Evolutionary conservation across 331 rosid genomes (phyloP).

Genomic region (Rhamnella rubrinervis): DNA sequence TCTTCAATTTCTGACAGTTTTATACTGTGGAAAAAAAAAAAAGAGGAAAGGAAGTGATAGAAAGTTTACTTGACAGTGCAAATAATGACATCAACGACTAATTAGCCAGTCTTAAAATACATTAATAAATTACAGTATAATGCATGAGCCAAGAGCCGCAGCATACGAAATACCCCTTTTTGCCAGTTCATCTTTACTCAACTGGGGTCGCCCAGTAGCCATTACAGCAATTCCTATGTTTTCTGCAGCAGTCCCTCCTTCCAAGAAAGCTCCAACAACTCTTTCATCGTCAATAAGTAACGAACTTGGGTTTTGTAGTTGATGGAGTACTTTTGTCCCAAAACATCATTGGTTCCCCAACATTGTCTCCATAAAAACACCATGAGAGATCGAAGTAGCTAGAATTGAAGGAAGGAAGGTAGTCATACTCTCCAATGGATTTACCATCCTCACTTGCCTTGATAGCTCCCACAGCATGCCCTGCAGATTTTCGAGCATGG

Average conservation of each 20-base stretch:
- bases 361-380: slow-evolving; percentile 44
- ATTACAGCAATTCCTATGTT: slow-evolving; percentile 30
- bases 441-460: slow-evolving; percentile 25
- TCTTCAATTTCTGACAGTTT: too few relatives aligned
- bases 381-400: slow-evolving; percentile 40
- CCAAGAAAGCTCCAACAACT: slow-evolving; percentile 41
- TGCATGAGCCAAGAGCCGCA: not conserved
- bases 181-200: not conserved
- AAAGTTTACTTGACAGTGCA: too few relatives aligned
- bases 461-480: slow-evolving; percentile 38
- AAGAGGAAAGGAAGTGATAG: too few relatives aligned
- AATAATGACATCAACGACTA: too few relatives aligned
- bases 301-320: slow-evolving; percentile 36
- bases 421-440: slow-evolving; percentile 28
- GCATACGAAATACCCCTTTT: slow-evolving; percentile 28
- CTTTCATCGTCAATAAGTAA: slow-evolving; percentile 37
- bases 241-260: slow-evolving; percentile 46
- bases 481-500: slow-evolving; percentile 47
- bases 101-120: too few relatives aligned
- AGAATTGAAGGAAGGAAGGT: slow-evolving; percentile 40
- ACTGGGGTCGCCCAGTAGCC: slow-evolving; percentile 26
- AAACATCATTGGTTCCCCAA: slow-evolving; percentile 37
- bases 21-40: too few relatives aligned
- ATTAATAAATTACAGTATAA: too few relatives aligned
- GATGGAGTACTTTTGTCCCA: slow-evolving; percentile 19